Base-by-base conservation (phyloP, 208 protist species). In the Novymonas esmeraldas region DNA sequence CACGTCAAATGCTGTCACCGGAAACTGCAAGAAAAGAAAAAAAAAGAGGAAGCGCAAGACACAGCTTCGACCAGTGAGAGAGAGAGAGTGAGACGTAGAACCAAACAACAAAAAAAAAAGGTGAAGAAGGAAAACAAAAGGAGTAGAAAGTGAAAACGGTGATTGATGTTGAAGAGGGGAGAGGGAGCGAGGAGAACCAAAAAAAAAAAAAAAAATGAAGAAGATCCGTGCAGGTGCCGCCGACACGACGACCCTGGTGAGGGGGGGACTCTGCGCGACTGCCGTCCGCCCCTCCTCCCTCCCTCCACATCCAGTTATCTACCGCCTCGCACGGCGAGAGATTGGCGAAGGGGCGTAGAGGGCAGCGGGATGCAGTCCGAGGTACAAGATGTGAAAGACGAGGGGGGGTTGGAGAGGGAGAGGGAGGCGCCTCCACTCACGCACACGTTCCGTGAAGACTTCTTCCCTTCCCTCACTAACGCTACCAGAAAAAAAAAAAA, bases 1-100 rank as follows among this genome's bases (percentile, higher is more conserved):
- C 3, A 55, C 34, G 24, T 29, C 10, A n/a, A 52, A 13, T 52
- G 13, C 9, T 14, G 48, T 52, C 48, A 6, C 6, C 24, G 14
- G 13, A 11, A 52, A 29, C 22, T 7, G 31, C 48, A 42, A 33
- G 10, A 14, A 10, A 36, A 49, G 3, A 52, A 61, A 22, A 34
- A 65, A 66, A 24, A n/a, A 73, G 38, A 42, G 36, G 39, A 70
- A 45, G 9, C 63, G 26, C 26, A 39, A 1, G 26, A 49, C n/a
- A n/a, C n/a, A n/a, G n/a, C n/a, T n/a, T n/a, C n/a, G n/a, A n/a
- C n/a, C n/a, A n/a, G n/a, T n/a, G n/a, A n/a, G n/a, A n/a, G n/a
- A n/a, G n/a, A n/a, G n/a, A n/a, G n/a, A n/a, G n/a, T n/a, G n/a
- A n/a, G n/a, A n/a, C n/a, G n/a, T n/a, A n/a, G n/a, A n/a, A n/a